Evolutionary conservation across 2,329 filamentous ascomycete species (phyloP), one percentile per base, ranked within the genome.

Genomic region (Trichothecium roseum): DNA sequence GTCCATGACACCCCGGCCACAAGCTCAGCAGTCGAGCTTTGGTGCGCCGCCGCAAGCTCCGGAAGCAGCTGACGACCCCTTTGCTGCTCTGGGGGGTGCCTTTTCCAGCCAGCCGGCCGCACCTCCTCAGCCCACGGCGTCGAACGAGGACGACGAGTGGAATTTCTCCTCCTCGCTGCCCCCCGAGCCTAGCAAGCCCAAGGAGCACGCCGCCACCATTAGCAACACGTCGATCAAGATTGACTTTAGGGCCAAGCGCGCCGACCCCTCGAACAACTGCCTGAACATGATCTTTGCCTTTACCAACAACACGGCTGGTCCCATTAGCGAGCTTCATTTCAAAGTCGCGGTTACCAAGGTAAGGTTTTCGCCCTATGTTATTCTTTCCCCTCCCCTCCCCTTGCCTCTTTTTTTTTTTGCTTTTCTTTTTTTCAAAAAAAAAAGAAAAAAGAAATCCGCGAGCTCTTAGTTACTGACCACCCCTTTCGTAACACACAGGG

Each of bases 341-440:
- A 85, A 94, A 56, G 70, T 94, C 28, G 91, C 91, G 3, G 89
- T 95, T 20, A 91, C 89, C 40, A 96, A 89, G 74, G 88, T 93
- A 64, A 45, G 58, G 38, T 28, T 18, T 8, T 28, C 22, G 18
- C 14, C 16, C 27, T 5, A 18, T 30, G 18, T 16, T 14, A 2
- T 15, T 6, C 5, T 5, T 7, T 18, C 27, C 8, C 18, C 16
- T 17, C 13, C 10, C 7, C 14, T 20, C 8, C n/a, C n/a, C n/a
- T n/a, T n/a, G n/a, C n/a, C n/a, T n/a, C n/a, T n/a, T n/a, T 12
- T 9, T 20, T 16, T 24, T 12, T 12, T 13, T 27, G 29, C 30
- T n/a, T n/a, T n/a, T n/a, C n/a, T n/a, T n/a, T n/a, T n/a, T n/a
- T n/a, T n/a, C n/a, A n/a, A n/a, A n/a, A n/a, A n/a, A 31, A 31